A percentile compares a stretch with the other conserved stretches of the same genome.
These are phyloP conservation scores for Zygosaccharomyces pseudobailii DNA, from an alignment of 1,139 yeast genomes.

Conservation along the genomic window DNA sequence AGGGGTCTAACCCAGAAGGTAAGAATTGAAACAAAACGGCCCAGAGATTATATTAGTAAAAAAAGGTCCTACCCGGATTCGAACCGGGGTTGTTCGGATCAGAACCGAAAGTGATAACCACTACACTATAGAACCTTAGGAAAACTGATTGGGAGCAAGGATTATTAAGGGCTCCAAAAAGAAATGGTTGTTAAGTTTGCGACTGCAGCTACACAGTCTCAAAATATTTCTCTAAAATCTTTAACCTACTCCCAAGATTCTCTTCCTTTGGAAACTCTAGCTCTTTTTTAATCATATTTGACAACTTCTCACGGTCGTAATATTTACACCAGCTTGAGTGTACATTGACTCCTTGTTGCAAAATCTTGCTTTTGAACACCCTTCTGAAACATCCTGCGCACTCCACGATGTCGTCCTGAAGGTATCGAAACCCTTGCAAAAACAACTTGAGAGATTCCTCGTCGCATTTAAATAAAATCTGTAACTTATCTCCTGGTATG, in stretches of 20 bases:
- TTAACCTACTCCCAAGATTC: slow-evolving; percentile 4
- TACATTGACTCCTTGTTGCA: slow-evolving; percentile 10
- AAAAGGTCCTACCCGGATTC: slow-evolving; percentile 80
- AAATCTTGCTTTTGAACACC: slow-evolving; percentile 8
- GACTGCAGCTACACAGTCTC: background rate
- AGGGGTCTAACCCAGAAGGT: too few relatives aligned
- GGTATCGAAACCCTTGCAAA: slow-evolving; percentile 11
- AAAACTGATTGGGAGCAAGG: too few relatives aligned
- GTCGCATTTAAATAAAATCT: background rate
- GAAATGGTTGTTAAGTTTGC: too few relatives aligned
- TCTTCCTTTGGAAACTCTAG: background rate
- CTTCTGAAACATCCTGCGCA: slow-evolving; percentile 17
- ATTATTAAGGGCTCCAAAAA: too few relatives aligned
- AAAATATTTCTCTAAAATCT: slow-evolving; percentile 4
- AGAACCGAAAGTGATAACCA: slow-evolving; percentile 53
- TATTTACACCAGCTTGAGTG: slow-evolving; percentile 23
- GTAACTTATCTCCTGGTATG: background rate
- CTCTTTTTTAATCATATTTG: slow-evolving; percentile 7
- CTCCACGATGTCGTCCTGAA: slow-evolving; percentile 6
- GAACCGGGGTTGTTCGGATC: slow-evolving; percentile 82
- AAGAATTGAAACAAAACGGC: too few relatives aligned
- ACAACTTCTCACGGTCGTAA: slow-evolving; percentile 9
- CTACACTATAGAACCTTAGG: slow-evolving; percentile 46
- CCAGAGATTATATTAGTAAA: too few relatives aligned
- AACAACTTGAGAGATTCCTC: slow-evolving; percentile 5